phyloP scores from a whole-genome alignment of 192 early-diverging fungal genomes.

The Funneliformis mosseae region DNA sequence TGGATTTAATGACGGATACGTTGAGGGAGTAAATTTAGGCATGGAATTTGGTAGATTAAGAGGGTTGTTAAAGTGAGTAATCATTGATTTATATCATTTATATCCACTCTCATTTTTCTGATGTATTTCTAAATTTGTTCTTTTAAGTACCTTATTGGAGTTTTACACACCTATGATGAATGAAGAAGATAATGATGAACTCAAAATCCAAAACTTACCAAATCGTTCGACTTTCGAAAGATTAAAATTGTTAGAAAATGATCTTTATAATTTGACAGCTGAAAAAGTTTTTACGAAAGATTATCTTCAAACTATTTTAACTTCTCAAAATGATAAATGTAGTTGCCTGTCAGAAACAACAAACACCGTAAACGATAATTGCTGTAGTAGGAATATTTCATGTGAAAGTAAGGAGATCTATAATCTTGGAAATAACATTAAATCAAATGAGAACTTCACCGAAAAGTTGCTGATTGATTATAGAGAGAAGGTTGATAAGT shows the following conservation, averaged over 20 bases:
- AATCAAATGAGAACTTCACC: background rate
- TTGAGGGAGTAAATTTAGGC: conserved; percentile 50
- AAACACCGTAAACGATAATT: background rate
- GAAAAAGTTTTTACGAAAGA: conserved; percentile 16
- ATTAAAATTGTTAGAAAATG: conserved; percentile 19
- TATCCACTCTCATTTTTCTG: too few relatives aligned
- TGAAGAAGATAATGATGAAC: background rate
- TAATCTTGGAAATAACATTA: background rate
- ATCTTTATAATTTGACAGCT: conserved; percentile 4
- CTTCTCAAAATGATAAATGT: background rate
- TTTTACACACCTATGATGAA: background rate
- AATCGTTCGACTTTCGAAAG: background rate
- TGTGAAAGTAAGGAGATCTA: background rate
- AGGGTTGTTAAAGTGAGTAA: conserved; percentile 49
- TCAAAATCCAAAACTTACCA: background rate
- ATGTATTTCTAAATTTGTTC: background rate
- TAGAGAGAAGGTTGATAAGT: background rate
- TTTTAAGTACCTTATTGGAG: conserved; percentile 9
- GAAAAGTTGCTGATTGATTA: background rate
- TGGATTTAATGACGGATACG: conserved; percentile 60
- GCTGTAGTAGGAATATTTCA: background rate
- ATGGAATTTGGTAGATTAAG: conserved; percentile 49
- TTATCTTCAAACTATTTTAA: conserved; percentile 4
- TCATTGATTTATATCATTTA: background rate
- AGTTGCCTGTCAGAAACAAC: background rate